Evolutionary conservation across 2,329 filamentous ascomycete genomes (phyloP), one percentile per base, ranked within the genome.

Genomic region (Neonectria ditissima): DNA sequence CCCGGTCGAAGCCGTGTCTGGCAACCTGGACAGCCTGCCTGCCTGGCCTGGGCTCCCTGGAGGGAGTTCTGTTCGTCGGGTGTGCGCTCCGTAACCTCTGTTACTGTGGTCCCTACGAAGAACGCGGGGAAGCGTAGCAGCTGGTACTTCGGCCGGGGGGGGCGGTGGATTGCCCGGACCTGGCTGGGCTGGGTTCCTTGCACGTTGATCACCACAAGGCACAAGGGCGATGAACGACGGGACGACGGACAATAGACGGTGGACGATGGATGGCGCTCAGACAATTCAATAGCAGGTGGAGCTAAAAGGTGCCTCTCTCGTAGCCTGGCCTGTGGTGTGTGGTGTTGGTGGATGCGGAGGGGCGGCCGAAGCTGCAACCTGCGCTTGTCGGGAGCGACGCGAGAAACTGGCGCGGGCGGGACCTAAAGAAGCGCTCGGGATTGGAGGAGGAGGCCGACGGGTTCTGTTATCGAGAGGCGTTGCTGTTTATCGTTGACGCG

Each of bases 321-420:
- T 8, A 41, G 28, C 32, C 43, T 47, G 55, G 43, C 47, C 50
- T 55, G 60, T 34, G 55, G 48, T 22, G 45, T 16, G 16, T 32
- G 26, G 52, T 65, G 4, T 26, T 26, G 55, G 62, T 70, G 51
- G n/a, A 62, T 53, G 60, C 65, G 56, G 60, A 55, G 56, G 67
- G 54, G 63, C 55, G 67, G 67, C 65, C 69, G 59, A 56, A 68
- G 59, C 64, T 72, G 70, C 69, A 65, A 65, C 67, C 67, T 66
- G 70, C 70, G 70, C 70, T 72, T 73, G 69, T 73, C 70, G 62
- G 67, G 70, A 71, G 59, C 62, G 65, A 67, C 60, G 60, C 60
- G 60, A 59, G 39, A 52, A 65, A 66, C 68, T 69, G 70, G 67
- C 69, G 69, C 67, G 67, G 53, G 51, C 55, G 55, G 63, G 55